These are phyloP conservation scores for Pseudonitzschia delicatissima DNA, from an alignment of 108 stramenopile genomes.

Conservation along the genomic window DNA sequence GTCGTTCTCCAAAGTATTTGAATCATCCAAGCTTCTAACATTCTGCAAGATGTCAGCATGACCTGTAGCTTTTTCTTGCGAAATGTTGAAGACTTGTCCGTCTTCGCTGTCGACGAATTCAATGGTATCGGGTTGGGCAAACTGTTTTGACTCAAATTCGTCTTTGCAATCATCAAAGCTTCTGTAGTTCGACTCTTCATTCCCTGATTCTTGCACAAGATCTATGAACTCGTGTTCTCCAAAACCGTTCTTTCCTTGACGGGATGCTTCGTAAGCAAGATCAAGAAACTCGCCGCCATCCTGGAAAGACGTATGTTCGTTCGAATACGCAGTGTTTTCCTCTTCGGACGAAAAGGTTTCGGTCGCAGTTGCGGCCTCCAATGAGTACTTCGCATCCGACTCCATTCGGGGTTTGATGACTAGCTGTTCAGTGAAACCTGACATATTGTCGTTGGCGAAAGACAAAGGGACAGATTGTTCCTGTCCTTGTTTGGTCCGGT, in stretches of 20 bases:
- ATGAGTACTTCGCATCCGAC: background rate
- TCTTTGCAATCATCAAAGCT: background rate
- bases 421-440: background rate
- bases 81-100: background rate
- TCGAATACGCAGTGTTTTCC: conserved; percentile 1
- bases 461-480: background rate
- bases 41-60: background rate
- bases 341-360: conserved; percentile 29
- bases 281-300: background rate
- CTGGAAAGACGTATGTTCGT: no score
- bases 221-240: background rate
- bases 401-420: background rate
- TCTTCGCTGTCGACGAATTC: conserved; percentile 17
- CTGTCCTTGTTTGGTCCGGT: background rate
- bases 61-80: background rate
- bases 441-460: background rate
- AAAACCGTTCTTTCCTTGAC: background rate
- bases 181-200: background rate
- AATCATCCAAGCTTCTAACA: conserved; percentile 10
- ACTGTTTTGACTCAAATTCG: background rate
- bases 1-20: conserved; percentile 7
- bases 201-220: background rate
- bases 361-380: conserved; percentile 19
- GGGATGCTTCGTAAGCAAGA: background rate
- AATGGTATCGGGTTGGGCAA: conserved; percentile 7